Base-by-base conservation (phyloP, 2,329 filamentous ascomycete species). In the Cladosporium sp. region DNA sequence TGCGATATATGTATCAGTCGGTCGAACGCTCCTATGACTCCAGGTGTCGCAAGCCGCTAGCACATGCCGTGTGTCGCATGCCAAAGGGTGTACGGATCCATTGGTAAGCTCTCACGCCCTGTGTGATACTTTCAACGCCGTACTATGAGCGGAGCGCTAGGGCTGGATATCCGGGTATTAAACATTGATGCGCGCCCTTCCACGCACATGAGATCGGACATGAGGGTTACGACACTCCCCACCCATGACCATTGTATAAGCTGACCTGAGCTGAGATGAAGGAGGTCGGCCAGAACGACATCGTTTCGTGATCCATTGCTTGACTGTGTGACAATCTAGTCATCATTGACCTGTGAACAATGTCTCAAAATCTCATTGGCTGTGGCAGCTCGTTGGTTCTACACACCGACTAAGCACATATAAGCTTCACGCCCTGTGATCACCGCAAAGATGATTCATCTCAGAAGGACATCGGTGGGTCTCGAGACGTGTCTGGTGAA, bases 81-180 rank as follows among this genome's bases (percentile, higher is more conserved):
- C 32, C 30, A 6, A 11, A 54, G 26, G 26, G 51, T 54, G n/a
- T 54, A 30, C 28, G n/a, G 51, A 54, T 54, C 28, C 30, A 54
- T n/a, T 54, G 51, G 26, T 54, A 54, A 18, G 51, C 51, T 30
- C 26, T 54, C 30, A 54, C 26, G 51, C 51, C 51, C 51, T 54
- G 10, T 54, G 30, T 28, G 18, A 32, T 28, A 30, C 28, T 54
- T 32, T 13, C 14, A 28, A 54, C n/a, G n/a, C 39, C 39, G 39
- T 46, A 46, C 39, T 21, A 46, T 46, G 39, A 46, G 39, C 16
- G 39, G 39, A 46, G 39, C 30, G 30, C n/a, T 46, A 46, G 39
- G 39, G 39, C 39, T 46, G 39, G n/a, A 46, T 46, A 5, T 46
- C 39, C 39, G 39, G 39, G n/a, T 46, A 13, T 46, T 11, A 46